Evolutionary conservation across 768 basidiomycete genomes (phyloP).

Genomic region (Termitomyces sp.): DNA sequence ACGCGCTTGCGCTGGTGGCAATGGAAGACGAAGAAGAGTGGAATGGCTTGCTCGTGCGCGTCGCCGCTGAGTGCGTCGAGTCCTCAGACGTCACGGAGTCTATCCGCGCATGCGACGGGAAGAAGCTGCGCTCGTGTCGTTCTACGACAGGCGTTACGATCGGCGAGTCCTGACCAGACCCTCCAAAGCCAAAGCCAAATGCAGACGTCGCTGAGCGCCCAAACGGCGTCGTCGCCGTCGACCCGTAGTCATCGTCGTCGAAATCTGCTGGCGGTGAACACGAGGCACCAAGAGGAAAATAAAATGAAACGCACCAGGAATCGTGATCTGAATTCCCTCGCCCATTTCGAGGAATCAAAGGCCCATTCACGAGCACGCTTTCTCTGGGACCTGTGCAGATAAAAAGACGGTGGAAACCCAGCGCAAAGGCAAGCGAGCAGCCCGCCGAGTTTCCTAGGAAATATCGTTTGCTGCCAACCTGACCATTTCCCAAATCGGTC

Average conservation of each 20-base stretch:
- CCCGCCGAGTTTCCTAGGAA: slow-evolving; percentile 14
- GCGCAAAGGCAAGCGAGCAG: neutral
- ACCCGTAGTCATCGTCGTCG: slow-evolving; percentile 68
- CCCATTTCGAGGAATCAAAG: slow-evolving; percentile 29
- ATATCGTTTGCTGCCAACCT: slow-evolving; percentile 18
- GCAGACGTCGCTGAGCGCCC: slow-evolving; percentile 50
- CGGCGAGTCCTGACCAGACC: slow-evolving; percentile 66
- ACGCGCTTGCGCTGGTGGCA: slow-evolving; percentile 50
- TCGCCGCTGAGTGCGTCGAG: slow-evolving; percentile 61
- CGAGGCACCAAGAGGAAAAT: slow-evolving; percentile 7
- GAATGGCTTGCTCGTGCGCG: slow-evolving; percentile 54
- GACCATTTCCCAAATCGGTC: slow-evolving; percentile 2
- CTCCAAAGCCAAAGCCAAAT: slow-evolving; percentile 44
- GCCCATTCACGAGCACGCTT: slow-evolving; percentile 22
- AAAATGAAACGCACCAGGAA: slow-evolving; percentile 48
- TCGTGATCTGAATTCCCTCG: slow-evolving; percentile 62
- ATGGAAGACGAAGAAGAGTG: slow-evolving; percentile 76
- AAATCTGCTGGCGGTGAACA: slow-evolving; percentile 45
- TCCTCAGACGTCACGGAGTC: slow-evolving; percentile 80
- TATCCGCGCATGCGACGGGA: slow-evolving; percentile 65
- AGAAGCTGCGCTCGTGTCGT: slow-evolving; percentile 59
- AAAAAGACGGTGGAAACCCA: slow-evolving; percentile 6
- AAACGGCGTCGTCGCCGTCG: slow-evolving; percentile 64
- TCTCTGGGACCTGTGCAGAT: slow-evolving; percentile 16
- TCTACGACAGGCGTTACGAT: slow-evolving; percentile 54